These are phyloP conservation scores for Cyclotella distinguenda DNA, from an alignment of 108 stramenopile species.

Conservation along the genomic window DNA sequence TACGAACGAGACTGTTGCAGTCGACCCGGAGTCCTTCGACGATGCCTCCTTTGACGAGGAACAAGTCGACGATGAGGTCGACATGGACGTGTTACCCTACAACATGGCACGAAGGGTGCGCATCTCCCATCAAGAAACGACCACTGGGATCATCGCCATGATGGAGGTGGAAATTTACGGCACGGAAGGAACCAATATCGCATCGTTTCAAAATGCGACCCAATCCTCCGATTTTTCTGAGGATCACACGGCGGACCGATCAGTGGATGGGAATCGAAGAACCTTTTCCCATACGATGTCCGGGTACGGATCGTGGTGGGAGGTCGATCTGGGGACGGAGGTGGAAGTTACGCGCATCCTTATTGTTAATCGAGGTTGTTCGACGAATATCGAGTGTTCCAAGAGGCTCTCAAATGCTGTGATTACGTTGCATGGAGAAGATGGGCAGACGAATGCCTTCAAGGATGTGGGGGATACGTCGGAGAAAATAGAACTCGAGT, in stretches of 20 bases:
- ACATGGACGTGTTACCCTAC: neutral
- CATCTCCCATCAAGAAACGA: neutral
- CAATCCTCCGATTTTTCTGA: neutral
- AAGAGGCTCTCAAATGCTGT: too few relatives aligned
- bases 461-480: too few relatives aligned
- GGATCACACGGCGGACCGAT: neutral
- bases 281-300: constrained; percentile 16
- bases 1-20: neutral
- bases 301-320: too few relatives aligned
- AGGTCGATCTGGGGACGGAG: too few relatives aligned
- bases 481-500: too few relatives aligned
- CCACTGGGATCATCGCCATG: neutral
- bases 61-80: neutral
- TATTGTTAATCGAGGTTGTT: too few relatives aligned
- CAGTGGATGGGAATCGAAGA: neutral
- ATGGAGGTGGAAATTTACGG: constrained; percentile 7
- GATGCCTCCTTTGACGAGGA: too few relatives aligned
- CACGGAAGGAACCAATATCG: neutral
- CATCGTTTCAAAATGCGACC: neutral
- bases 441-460: too few relatives aligned
- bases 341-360: too few relatives aligned
- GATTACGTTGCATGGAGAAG: too few relatives aligned
- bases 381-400: too few relatives aligned
- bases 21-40: too few relatives aligned
- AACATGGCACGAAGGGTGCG: constrained; percentile 9